Evolutionary conservation across 2,329 filamentous ascomycete species (phyloP), one percentile per base, ranked within the genome.

Genomic region (Epichloe uncinata): DNA sequence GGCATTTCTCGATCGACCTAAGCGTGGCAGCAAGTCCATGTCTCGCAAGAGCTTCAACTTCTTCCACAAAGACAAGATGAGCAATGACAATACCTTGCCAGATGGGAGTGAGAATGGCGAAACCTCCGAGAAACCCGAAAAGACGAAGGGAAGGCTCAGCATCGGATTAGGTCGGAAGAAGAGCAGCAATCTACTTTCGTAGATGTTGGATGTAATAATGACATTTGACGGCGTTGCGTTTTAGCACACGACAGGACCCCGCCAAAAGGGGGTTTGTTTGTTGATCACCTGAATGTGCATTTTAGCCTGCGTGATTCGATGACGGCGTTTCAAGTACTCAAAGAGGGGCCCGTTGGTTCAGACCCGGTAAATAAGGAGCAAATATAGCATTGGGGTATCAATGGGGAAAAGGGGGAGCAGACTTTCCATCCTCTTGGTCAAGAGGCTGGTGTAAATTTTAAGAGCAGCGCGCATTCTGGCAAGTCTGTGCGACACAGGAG

Each of bases 11-110:
- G 80, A 79, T 58, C 75, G 86, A 42, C 81, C 85, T 55, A 78
- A 82, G 57, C 75, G 82, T 49, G 80, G 80, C 9, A 87, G 83
- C 64, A 91, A 87, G 69, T 89, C 86, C 55, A 77, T 95, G 70
- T 79, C 85, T 45, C 79, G 83, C 54, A 87, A 84, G 65, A 85
- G 85, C 56, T 82, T 87, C 59, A 78, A 76, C 34, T 85, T 86
- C 60, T 68, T 83, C 37, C 71, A 74, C 57, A 79, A 78, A 53
- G 74, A 78, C 53, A 74, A 69, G 62, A 57, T 56, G 60, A 34
- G 50, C 47, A 58, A 59, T 33, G 51, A 52, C 9, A 33, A 36
- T 22, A 30, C 53, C 34, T 56, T 56, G 42, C 61, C 63, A 49
- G 62, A 63, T 47, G 42, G 37, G 9, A 58, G 59, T 42, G 62